These are phyloP conservation scores for Ogataea parapolymorpha DNA, from an alignment of 805 yeast genomes.

Conservation along the genomic window DNA sequence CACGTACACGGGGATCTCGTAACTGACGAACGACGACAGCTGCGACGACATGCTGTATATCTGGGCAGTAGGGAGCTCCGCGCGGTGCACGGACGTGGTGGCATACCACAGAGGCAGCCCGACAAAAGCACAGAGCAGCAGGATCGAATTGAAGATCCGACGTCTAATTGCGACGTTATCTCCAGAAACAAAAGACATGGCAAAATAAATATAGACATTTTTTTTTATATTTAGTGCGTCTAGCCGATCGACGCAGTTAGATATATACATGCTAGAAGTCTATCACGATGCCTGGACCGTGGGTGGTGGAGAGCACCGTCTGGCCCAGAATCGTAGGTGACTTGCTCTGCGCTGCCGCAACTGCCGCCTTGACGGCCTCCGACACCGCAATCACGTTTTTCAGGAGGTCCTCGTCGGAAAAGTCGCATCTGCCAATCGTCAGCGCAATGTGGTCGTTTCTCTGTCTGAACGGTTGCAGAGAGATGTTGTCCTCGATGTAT, in stretches of 20 bases:
- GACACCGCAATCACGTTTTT: constrained; percentile 68
- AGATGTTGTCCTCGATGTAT: constrained; percentile 53
- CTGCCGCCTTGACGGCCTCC: constrained; percentile 52
- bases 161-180: constrained; percentile 14
- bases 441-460: constrained; percentile 55
- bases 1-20: constrained; percentile 43
- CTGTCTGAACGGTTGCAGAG: constrained; percentile 78
- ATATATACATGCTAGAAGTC: constrained; percentile 34
- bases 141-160: constrained; percentile 25
- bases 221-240: not conserved
- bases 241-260: constrained; percentile 6
- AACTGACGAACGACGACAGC: constrained; percentile 28
- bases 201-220: not conserved
- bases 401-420: constrained; percentile 72
- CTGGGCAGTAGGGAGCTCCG: constrained; percentile 49
- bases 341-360: constrained; percentile 56
- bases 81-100: constrained; percentile 63
- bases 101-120: constrained; percentile 59
- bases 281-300: constrained; percentile 78
- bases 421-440: constrained; percentile 74
- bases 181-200: not conserved
- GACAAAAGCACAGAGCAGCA: constrained; percentile 31
- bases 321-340: constrained; percentile 70
- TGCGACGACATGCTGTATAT: constrained; percentile 30
- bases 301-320: constrained; percentile 63